A percentile compares a stretch with the other conserved stretches of the same genome.
phyloP scores from a whole-genome alignment of 306 rosid species.

The Castanea mollissima region DNA sequence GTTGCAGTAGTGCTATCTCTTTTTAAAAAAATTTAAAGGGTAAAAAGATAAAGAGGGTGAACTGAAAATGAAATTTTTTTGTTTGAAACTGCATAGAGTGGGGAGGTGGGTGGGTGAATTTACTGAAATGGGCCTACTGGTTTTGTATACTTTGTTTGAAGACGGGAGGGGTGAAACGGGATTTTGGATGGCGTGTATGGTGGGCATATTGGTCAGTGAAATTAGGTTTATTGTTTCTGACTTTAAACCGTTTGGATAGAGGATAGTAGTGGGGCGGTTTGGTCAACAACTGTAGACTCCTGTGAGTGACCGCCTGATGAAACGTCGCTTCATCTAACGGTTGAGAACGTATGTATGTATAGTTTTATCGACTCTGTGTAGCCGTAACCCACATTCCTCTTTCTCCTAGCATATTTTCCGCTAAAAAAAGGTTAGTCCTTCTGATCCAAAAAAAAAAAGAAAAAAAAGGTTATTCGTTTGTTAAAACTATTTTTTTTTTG shows the following conservation, averaged over 20 bases:
- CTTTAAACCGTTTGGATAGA: slow-evolving; percentile 32
- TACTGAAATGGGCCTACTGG: slow-evolving; percentile 13
- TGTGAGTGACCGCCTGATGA: neutral
- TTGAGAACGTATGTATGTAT: neutral
- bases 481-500: too few species aligned
- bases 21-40: slow-evolving; percentile 12
- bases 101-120: neutral
- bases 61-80: neutral
- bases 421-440: too few species aligned
- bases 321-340: slow-evolving; percentile 19
- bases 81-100: slow-evolving; percentile 23
- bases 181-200: too few species aligned
- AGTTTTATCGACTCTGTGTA: neutral
- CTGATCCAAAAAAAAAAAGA: too few species aligned
- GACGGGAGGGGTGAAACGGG: neutral
- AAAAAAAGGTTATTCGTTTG: too few species aligned
- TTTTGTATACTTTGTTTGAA: neutral
- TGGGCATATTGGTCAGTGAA: slow-evolving; percentile 16
- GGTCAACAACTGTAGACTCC: slow-evolving; percentile 36
- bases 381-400: too few species aligned
- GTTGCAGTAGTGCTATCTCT: slow-evolving; percentile 18
- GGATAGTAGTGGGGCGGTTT: slow-evolving; percentile 30
- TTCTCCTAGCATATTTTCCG: too few species aligned
- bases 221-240: neutral
- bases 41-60: slow-evolving; percentile 16